A percentile compares a stretch with the other conserved stretches of the same genome.
phyloP scores from a whole-genome alignment of 164 flowering plant species.

The Santalum album region DNA sequence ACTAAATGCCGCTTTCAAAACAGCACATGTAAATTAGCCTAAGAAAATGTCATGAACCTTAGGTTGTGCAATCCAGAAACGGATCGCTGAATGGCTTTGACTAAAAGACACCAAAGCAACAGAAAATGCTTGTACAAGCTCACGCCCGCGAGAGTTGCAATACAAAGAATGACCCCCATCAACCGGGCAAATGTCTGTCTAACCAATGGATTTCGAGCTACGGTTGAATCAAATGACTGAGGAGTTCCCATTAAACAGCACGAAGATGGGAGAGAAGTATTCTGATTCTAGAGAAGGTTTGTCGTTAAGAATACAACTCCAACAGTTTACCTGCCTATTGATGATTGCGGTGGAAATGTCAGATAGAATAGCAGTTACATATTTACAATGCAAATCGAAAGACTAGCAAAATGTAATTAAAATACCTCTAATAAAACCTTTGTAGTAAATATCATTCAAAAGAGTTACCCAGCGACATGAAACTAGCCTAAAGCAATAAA shows the following conservation, averaged over 20 bases:
- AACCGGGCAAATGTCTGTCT: slow-evolving; percentile 79
- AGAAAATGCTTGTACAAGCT: slow-evolving; percentile 14
- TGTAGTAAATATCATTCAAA: no score
- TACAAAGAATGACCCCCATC: slow-evolving; percentile 77
- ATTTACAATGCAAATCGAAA: no score
- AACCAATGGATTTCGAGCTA: slow-evolving; percentile 40
- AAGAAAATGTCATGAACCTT: no score
- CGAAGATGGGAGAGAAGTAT: slow-evolving; percentile 28
- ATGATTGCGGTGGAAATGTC: background rate
- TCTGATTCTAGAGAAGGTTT: slow-evolving; percentile 22
- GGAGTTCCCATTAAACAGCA: slow-evolving; percentile 50
- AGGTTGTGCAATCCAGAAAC: no score
- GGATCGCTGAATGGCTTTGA: no score
- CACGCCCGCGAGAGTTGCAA: slow-evolving; percentile 88
- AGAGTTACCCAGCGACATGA: no score
- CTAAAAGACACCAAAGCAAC: background rate
- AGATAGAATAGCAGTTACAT: background rate
- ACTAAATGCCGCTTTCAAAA: background rate
- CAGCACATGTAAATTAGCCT: no score
- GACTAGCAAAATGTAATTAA: no score
- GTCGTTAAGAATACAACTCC: slow-evolving; percentile 40
- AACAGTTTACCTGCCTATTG: slow-evolving; percentile 62
- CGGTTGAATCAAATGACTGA: slow-evolving; percentile 11
- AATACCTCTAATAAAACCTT: no score
- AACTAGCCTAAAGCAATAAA: no score